Conservation (phyloP, 352 stramenopile genomes). For the Elongisporangium senticosum region DNA sequence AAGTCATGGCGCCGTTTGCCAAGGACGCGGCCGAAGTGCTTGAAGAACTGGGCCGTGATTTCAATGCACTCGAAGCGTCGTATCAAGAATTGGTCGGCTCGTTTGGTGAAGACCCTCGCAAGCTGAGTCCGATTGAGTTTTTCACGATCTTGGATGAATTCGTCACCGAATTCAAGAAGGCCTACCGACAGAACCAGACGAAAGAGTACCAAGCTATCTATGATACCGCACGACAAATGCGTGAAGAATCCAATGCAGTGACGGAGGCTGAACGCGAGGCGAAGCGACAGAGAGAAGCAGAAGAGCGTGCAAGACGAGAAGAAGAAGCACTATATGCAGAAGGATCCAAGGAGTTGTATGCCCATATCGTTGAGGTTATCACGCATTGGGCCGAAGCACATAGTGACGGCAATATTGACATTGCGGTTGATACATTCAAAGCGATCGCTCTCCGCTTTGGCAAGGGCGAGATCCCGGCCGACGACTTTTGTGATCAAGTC, state of each 20-base stretch:
- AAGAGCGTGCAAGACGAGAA: slow-evolving; percentile 45
- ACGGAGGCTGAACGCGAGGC: slow-evolving; percentile 47
- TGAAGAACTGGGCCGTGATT: slow-evolving; percentile 75
- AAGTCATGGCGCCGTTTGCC: slow-evolving; percentile 75
- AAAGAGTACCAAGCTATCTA: slow-evolving; percentile 83
- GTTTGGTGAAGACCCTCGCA: slow-evolving; percentile 79
- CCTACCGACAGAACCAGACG: slow-evolving; percentile 82
- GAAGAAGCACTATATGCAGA: slow-evolving; percentile 32
- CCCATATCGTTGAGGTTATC: slow-evolving; percentile 59
- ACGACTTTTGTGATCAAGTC: slow-evolving; percentile 69
- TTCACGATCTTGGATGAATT: slow-evolving; percentile 83
- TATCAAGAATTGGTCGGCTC: slow-evolving; percentile 80
- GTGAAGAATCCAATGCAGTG: slow-evolving; percentile 28
- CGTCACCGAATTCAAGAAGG: slow-evolving; percentile 84
- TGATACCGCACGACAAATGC: slow-evolving; percentile 44
- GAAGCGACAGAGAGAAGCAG: slow-evolving; percentile 38
- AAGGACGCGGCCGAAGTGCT: slow-evolving; percentile 78
- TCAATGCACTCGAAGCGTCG: slow-evolving; percentile 55
- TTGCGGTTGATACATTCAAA: slow-evolving; percentile 62
- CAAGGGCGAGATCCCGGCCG: slow-evolving; percentile 55
- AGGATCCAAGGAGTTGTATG: slow-evolving; percentile 55
- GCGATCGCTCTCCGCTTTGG: slow-evolving; percentile 48
- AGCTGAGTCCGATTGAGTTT: slow-evolving; percentile 78
- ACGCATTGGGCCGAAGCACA: slow-evolving; percentile 56
- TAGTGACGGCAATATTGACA: slow-evolving; percentile 35